phyloP scores from a whole-genome alignment of 768 basidiomycete genomes.

The Mycena metata region DNA sequence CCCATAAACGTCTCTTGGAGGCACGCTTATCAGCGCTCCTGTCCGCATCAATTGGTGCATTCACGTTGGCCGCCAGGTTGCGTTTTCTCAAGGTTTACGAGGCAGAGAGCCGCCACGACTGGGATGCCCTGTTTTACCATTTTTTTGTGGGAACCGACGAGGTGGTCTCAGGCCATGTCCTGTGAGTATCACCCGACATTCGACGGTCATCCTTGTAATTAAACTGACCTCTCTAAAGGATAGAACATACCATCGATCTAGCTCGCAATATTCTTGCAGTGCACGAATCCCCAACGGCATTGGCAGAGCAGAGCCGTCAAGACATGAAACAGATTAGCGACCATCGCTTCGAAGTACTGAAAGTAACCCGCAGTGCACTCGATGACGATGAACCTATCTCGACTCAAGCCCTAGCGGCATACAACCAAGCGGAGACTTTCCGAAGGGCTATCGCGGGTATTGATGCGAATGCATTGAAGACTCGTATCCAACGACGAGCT shows the following conservation, averaged over 20 bases:
- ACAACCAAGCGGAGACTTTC: too few relatives aligned
- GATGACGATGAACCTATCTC: too few relatives aligned
- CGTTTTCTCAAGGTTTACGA: background rate
- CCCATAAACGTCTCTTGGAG: too few relatives aligned
- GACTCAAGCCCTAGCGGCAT: too few relatives aligned
- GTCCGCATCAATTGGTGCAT: constrained; percentile 8
- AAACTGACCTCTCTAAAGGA: background rate
- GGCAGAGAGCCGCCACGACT: constrained; percentile 22
- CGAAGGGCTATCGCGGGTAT: too few relatives aligned
- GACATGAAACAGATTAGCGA: too few relatives aligned
- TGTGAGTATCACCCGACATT: constrained; percentile 16
- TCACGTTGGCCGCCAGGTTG: background rate
- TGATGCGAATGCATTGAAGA: too few relatives aligned
- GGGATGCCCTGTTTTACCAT: constrained; percentile 24
- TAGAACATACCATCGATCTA: background rate
- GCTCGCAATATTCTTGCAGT: background rate
- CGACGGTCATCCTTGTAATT: background rate
- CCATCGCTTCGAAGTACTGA: background rate
- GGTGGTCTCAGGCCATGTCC: background rate
- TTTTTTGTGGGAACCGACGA: background rate
- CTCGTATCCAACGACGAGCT: background rate
- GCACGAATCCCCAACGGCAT: too few relatives aligned
- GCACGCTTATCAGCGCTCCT: constrained; percentile 5
- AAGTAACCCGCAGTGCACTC: too few relatives aligned
- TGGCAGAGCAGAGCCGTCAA: too few relatives aligned